A percentile compares a stretch with the other conserved stretches of the same genome.
These are phyloP conservation scores for Wickerhamomyces mucosus DNA, from an alignment of 805 yeast genomes.

Conservation along the genomic window DNA sequence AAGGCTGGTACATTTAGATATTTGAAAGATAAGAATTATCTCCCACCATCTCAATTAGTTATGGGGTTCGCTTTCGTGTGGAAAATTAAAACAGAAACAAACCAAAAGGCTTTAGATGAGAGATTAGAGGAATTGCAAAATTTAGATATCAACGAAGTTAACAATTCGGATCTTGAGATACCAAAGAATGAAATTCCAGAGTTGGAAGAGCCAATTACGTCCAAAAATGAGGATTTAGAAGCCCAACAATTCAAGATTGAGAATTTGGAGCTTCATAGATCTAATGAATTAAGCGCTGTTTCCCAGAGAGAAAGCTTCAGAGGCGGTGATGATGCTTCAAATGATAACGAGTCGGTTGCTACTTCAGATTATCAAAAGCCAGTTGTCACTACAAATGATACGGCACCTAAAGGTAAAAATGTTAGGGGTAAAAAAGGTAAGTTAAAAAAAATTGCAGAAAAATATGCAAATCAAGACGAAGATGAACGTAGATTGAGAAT, in stretches of 20 bases:
- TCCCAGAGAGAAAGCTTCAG: neutral
- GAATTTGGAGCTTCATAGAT: conserved; percentile 7
- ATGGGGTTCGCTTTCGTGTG: conserved; percentile 87
- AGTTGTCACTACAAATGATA: conserved; percentile 1
- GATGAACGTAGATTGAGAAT: conserved; percentile 69
- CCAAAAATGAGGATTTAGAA: conserved; percentile 6
- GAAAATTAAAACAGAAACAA: conserved; percentile 52
- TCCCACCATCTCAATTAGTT: conserved; percentile 76
- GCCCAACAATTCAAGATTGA: conserved; percentile 5
- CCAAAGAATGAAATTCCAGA: conserved; percentile 5
- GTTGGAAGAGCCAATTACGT: conserved; percentile 6
- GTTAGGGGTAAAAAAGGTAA: conserved; percentile 84
- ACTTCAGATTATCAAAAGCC: conserved; percentile 2
- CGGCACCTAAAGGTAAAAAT: conserved; percentile 25
- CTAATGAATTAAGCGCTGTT: conserved; percentile 21
- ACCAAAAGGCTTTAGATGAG: conserved; percentile 27
- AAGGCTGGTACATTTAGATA: conserved; percentile 54
- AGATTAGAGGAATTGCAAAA: conserved; percentile 14
- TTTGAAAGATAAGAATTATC: conserved; percentile 40
- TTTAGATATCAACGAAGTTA: conserved; percentile 8
- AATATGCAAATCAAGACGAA: conserved; percentile 88
- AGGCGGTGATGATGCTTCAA: conserved; percentile 1
- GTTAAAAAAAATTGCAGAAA: conserved; percentile 68
- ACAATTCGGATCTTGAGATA: conserved; percentile 2
- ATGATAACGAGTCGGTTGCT: conserved; percentile 1